Evolutionary conservation across 2,329 filamentous ascomycete genomes (phyloP).

Genomic region (Pseudocercospora musae): DNA sequence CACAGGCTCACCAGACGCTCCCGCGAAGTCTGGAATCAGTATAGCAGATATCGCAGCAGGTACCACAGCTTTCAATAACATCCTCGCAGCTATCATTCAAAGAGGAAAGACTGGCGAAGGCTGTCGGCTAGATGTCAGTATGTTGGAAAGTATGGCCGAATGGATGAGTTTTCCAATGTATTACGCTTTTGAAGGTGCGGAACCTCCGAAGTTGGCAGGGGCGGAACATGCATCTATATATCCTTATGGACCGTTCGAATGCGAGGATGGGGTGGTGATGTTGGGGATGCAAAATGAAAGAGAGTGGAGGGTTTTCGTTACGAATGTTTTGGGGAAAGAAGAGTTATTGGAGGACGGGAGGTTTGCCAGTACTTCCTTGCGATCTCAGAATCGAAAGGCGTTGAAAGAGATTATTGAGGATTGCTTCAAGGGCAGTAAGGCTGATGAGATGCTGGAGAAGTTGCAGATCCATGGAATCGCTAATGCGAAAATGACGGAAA

Average conservation of each 20-base stretch:
- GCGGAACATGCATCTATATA: slow-evolving; percentile 56
- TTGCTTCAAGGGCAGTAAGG: slow-evolving; percentile 40
- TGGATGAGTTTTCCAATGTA: slow-evolving; percentile 69
- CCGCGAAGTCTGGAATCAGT: slow-evolving; percentile 93
- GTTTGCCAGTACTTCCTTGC: slow-evolving; percentile 48
- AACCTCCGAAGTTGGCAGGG: slow-evolving; percentile 45
- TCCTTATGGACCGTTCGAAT: slow-evolving; percentile 55
- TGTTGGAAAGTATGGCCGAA: slow-evolving; percentile 58
- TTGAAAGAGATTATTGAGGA: slow-evolving; percentile 47
- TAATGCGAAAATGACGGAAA: slow-evolving; percentile 55
- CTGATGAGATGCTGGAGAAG: slow-evolving; percentile 41
- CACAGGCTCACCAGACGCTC: slow-evolving; percentile 77
- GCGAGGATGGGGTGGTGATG: slow-evolving; percentile 52
- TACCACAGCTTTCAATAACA: slow-evolving; percentile 87
- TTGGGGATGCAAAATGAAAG: slow-evolving; percentile 58
- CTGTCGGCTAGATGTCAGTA: slow-evolving; percentile 53
- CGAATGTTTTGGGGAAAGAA: slow-evolving; percentile 44
- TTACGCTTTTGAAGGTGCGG: slow-evolving; percentile 49
- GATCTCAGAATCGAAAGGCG: slow-evolving; percentile 47
- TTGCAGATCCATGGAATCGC: slow-evolving; percentile 52
- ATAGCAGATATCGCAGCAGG: slow-evolving; percentile 95
- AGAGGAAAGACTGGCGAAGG: slow-evolving; percentile 50
- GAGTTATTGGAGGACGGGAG: slow-evolving; percentile 45
- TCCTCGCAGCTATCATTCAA: slow-evolving; percentile 82
- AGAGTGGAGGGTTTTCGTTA: slow-evolving; percentile 53